Conservation (phyloP, 1,139 yeast genomes). For the Kluyveromyces sp. region DNA sequence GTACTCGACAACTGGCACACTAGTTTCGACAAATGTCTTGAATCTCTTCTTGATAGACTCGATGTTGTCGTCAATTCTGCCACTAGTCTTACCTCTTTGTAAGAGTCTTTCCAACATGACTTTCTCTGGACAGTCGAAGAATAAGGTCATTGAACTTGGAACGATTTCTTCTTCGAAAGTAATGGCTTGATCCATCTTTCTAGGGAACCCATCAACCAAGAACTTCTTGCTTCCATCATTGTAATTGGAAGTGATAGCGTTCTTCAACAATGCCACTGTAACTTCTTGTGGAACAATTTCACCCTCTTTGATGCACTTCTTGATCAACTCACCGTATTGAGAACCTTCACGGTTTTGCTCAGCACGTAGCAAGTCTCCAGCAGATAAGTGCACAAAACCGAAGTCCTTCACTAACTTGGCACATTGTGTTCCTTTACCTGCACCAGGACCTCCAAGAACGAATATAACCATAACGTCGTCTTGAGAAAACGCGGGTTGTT, state of each 20-base stretch:
- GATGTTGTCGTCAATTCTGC: conserved; percentile 86
- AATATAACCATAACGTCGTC: conserved; percentile 73
- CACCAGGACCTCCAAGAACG: conserved; percentile 80
- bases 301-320: conserved; percentile 78
- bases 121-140: conserved; percentile 88
- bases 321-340: conserved; percentile 77
- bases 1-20: conserved; percentile 90
- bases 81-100: conserved; percentile 91
- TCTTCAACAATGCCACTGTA: conserved; percentile 73
- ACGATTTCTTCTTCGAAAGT: conserved; percentile 82
- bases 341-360: conserved; percentile 84
- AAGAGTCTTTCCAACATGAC: conserved; percentile 81
- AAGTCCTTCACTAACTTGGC: conserved; percentile 71
- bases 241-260: conserved; percentile 58
- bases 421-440: conserved; percentile 97
- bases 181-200: conserved; percentile 96
- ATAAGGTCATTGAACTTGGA: conserved; percentile 68
- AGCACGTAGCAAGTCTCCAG: conserved; percentile 90
- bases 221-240: conserved; percentile 50
- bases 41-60: conserved; percentile 89
- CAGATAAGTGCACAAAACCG: conserved; percentile 81
- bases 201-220: conserved; percentile 89
- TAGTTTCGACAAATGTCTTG: conserved; percentile 75
- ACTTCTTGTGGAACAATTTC: conserved; percentile 93
- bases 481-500: conserved; percentile 42